phyloP scores from a whole-genome alignment of 2,329 filamentous ascomycete species.

The Chaetomium sp. region DNA sequence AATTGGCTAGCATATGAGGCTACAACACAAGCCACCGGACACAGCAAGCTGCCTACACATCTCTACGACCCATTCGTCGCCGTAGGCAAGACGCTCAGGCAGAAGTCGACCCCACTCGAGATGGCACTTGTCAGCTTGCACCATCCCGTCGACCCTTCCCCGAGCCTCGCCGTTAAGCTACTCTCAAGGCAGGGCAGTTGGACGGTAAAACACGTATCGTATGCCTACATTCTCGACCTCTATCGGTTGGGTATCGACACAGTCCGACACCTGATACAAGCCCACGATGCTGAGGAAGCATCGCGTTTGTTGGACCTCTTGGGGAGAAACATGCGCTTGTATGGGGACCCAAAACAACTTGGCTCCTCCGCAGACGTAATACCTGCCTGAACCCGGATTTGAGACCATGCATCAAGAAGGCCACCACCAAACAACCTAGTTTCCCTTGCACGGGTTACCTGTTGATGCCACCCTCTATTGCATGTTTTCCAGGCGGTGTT shows the following conservation, averaged over 20 bases:
- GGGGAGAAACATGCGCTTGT: conserved; percentile 4
- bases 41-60: conserved; percentile 49
- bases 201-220: background rate
- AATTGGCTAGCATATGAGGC: conserved; percentile 53
- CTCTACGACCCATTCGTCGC: conserved; percentile 57
- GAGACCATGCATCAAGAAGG: background rate
- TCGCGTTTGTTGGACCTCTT: conserved; percentile 41
- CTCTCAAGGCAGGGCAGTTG: conserved; percentile 39
- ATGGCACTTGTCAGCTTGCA: conserved; percentile 57
- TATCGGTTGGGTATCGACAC: conserved; percentile 51
- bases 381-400: background rate
- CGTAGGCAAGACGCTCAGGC: conserved; percentile 46
- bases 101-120: conserved; percentile 45
- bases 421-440: background rate
- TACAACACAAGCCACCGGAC: conserved; percentile 56
- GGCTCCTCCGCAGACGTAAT: background rate
- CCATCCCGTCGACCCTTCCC: conserved; percentile 55
- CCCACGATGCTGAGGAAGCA: conserved; percentile 47
- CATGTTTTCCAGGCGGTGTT: background rate
- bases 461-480: background rate
- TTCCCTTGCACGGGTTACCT: background rate
- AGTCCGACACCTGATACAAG: conserved; percentile 47
- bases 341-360: background rate
- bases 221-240: conserved; percentile 31
- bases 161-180: conserved; percentile 51